A percentile compares a stretch with the other conserved stretches of the same genome.
phyloP scores from a whole-genome alignment of 805 yeast genomes.

The Saccharomycopsis fermentans region DNA sequence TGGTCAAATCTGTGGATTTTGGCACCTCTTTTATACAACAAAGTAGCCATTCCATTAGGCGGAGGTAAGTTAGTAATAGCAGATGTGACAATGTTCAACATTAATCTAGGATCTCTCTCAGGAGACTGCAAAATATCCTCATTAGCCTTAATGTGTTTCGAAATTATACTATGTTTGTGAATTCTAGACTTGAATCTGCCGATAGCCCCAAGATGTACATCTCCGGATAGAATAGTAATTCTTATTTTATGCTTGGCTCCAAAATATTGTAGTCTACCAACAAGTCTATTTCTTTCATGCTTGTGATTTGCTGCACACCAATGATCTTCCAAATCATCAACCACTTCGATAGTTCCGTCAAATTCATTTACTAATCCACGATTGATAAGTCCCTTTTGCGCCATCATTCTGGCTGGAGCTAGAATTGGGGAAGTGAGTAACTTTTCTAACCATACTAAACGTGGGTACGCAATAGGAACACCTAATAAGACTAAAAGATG shows the following conservation, averaged over 20 bases:
- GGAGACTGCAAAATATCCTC: slow-evolving; percentile 38
- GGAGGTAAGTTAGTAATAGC: slow-evolving; percentile 94
- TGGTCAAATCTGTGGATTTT: slow-evolving; percentile 56
- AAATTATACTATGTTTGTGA: slow-evolving; percentile 33
- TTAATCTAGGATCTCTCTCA: slow-evolving; percentile 60
- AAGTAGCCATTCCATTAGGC: slow-evolving; percentile 71
- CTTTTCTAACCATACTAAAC: slow-evolving; percentile 84
- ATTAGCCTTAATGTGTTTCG: slow-evolving; percentile 30
- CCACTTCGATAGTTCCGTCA: slow-evolving; percentile 82
- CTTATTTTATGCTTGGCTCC: slow-evolving; percentile 58
- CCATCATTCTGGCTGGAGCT: slow-evolving; percentile 50
- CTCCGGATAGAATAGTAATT: slow-evolving; percentile 82
- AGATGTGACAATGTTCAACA: slow-evolving; percentile 77
- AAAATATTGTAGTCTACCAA: slow-evolving; percentile 52
- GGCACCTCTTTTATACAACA: slow-evolving; percentile 53
- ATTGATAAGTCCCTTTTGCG: slow-evolving; percentile 52
- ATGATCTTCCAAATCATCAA: slow-evolving; percentile 92
- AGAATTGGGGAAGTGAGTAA: slow-evolving; percentile 53
- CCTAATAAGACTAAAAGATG: slow-evolving; percentile 82
- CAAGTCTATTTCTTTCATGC: slow-evolving; percentile 64
- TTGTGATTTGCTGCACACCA: slow-evolving; percentile 93
- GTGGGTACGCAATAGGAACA: slow-evolving; percentile 90
- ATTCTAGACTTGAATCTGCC: slow-evolving; percentile 61
- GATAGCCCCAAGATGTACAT: slow-evolving; percentile 81
- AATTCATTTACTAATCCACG: slow-evolving; percentile 80